Evolutionary conservation across 1,139 yeast genomes (phyloP).

Genomic region (Suhomyces anneliseae): DNA sequence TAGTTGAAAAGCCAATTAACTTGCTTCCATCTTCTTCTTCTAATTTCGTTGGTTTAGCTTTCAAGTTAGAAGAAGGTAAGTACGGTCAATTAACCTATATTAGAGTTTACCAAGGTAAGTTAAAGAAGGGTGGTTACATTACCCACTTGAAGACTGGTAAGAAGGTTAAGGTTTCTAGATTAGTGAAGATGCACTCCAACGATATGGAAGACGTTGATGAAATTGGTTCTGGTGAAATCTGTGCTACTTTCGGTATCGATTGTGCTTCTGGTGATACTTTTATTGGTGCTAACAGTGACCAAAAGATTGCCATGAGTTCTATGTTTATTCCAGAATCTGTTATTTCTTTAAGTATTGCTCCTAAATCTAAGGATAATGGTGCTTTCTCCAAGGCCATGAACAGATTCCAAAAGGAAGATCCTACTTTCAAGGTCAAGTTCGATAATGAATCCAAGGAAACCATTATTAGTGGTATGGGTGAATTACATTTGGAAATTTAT

Average conservation of each 20-base stretch:
- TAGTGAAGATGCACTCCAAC: conserved; percentile 97
- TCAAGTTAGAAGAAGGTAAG: conserved; percentile 96
- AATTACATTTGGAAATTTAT: conserved; percentile 91
- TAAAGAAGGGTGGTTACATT: conserved; percentile 87
- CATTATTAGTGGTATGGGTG: conserved; percentile 98
- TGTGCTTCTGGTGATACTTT: conserved; percentile 99
- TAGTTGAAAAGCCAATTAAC: conserved; percentile 68
- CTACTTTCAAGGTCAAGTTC: conserved; percentile 90
- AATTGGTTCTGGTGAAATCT: conserved; percentile 96
- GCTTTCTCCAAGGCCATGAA: conserved; percentile 92
- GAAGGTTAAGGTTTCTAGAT: conserved; percentile 89
- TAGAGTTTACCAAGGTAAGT: conserved; percentile 94
- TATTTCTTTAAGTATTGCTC: conserved; percentile 85
- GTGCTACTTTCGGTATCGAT: conserved; percentile 98
- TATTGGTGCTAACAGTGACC: conserved; percentile 67
- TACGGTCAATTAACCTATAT: conserved; percentile 96
- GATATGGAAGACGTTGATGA: conserved; percentile 98
- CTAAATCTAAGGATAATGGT: conserved; percentile 84
- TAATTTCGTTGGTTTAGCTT: conserved; percentile 95
- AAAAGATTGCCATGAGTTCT: conserved; percentile 86
- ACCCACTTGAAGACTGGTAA: conserved; percentile 90
- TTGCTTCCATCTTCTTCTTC: conserved; percentile 70
- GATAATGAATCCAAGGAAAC: conserved; percentile 95
- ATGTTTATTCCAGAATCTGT: conserved; percentile 99
- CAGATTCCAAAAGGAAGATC: conserved; percentile 97